Evolutionary conservation across 1,284 basidiomycete species (phyloP).

Genomic region (Anthracocystis setariae): DNA sequence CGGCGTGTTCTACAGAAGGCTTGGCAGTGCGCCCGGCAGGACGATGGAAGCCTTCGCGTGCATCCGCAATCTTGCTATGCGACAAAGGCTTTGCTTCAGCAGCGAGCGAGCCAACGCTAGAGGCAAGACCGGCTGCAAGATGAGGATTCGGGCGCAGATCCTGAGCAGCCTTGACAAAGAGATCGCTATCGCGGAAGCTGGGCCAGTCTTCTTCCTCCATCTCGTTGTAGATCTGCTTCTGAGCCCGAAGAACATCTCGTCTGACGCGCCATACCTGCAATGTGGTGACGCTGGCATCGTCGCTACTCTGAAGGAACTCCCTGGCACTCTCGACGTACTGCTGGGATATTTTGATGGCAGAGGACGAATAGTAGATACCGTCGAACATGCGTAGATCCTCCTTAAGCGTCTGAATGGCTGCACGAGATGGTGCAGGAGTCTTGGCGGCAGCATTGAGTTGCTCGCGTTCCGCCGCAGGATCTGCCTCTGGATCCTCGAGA

Average conservation of each 20-base stretch:
- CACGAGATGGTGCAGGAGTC: conserved; percentile 15
- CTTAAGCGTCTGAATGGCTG: conserved; percentile 72
- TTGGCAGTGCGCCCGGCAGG: conserved; percentile 12
- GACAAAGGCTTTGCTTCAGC: conserved; percentile 13
- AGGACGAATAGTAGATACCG: conserved; percentile 80
- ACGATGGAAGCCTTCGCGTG: conserved; percentile 15
- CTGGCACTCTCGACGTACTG: conserved; percentile 78
- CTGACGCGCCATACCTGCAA: conserved; percentile 68
- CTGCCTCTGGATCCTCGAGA: conserved; percentile 72
- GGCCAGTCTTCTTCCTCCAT: conserved; percentile 89
- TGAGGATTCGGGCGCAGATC: conserved; percentile 73
- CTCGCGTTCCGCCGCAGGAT: conserved; percentile 70
- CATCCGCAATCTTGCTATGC: not conserved
- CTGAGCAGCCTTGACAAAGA: conserved; percentile 86
- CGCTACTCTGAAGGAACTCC: conserved; percentile 72
- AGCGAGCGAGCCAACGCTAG: conserved; percentile 31
- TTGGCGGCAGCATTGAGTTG: conserved; percentile 28
- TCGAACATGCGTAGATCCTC: conserved; percentile 89
- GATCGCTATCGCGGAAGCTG: conserved; percentile 83
- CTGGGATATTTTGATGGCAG: conserved; percentile 74
- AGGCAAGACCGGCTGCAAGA: conserved; percentile 54
- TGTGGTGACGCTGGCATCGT: conserved; percentile 53
- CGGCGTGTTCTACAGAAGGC: conserved; percentile 29
- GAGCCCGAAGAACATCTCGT: conserved; percentile 81
- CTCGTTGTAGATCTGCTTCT: conserved; percentile 82